Evolutionary conservation across 2,329 filamentous ascomycete species (phyloP).

Genomic region (Pseudogymnoascus pannorum): DNA sequence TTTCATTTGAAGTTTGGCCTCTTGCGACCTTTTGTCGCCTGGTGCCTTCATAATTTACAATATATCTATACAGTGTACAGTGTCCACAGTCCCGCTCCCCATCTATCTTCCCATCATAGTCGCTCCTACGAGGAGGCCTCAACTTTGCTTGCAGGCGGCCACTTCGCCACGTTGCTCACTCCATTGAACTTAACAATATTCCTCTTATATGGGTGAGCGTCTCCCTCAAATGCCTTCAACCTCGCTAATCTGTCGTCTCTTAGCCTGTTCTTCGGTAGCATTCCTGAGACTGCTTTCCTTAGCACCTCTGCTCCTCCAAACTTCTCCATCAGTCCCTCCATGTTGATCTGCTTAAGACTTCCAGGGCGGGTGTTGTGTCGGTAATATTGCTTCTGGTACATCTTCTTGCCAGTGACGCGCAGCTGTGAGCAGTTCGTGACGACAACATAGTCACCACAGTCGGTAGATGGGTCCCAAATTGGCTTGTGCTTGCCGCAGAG

Average conservation of each 20-base stretch:
- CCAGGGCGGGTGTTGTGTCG: constrained; percentile 87
- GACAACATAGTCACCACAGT: constrained; percentile 98
- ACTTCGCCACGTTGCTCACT: constrained; percentile 30
- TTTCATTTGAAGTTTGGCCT: constrained; percentile 7
- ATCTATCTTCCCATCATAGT: neutral
- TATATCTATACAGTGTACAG: constrained; percentile 7
- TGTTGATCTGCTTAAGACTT: constrained; percentile 77
- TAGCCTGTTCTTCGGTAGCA: constrained; percentile 95
- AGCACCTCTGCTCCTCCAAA: constrained; percentile 89
- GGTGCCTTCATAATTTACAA: constrained; percentile 7
- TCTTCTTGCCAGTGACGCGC: constrained; percentile 85
- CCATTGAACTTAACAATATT: constrained; percentile 73
- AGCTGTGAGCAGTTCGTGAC: constrained; percentile 83
- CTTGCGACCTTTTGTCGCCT: neutral
- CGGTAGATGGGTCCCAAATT: constrained; percentile 91
- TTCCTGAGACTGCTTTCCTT: constrained; percentile 85
- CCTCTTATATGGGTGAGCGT: constrained; percentile 80
- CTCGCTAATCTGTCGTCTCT: constrained; percentile 79
- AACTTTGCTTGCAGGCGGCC: constrained; percentile 11
- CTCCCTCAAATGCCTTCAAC: constrained; percentile 94
- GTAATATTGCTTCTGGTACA: constrained; percentile 92
- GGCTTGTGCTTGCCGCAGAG: constrained; percentile 99
- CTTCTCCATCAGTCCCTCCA: constrained; percentile 93
- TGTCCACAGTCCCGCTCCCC: neutral
- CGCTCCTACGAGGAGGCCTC: constrained; percentile 2